Base-by-base conservation (phyloP, 169 alveolate genomes). In the Babesia ovis region DNA sequence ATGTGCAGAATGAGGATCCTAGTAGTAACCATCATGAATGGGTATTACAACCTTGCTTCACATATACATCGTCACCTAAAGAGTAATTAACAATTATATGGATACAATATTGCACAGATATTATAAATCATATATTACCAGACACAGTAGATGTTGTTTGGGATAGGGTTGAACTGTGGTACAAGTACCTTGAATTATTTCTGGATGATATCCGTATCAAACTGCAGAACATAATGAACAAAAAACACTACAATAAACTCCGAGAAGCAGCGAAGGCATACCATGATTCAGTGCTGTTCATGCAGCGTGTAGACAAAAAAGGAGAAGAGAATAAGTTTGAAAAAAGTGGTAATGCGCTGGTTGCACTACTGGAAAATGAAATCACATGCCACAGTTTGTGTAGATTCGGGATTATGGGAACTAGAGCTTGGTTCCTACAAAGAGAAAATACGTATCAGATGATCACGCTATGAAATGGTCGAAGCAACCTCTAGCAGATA, bases 1-100 rank as follows among this genome's bases (percentile, higher is more conserved):
- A 3, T 25, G 23, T 31, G 31, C 72, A 79, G 86, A 9, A 79
- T 79, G 6, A 31, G 34, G 61, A 23, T 56, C 0, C 2, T 79
- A 42, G 27, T 34, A 20, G 64, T 60, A 8, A 11, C 1, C 1
- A 67, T 79, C n/a, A 70, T 79, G 81, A 46, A 46, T 27, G 86
- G 77, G 18, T 79, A 35, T 41, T 60, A 57, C 32, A 45, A 56
- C 69, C 45, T 79, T 22, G 77, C 83, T 20, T 18, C 29, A n/a
- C 4, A 41, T n/a, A 14, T 46, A 4, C 32, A 16, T 35, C 45
- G 3, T 22, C 39, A 16, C 16, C 70, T 64, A 9, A 37, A 58
- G 0, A 20, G 74, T 64, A 54, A 45, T 83, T 34, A n/a, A n/a
- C 6, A 51, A 16, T 8, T 4, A 34, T 32, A 0, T 9, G 22